These are phyloP conservation scores for Quercus phellos DNA, from an alignment of 331 rosid genomes.

Conservation along the genomic window DNA sequence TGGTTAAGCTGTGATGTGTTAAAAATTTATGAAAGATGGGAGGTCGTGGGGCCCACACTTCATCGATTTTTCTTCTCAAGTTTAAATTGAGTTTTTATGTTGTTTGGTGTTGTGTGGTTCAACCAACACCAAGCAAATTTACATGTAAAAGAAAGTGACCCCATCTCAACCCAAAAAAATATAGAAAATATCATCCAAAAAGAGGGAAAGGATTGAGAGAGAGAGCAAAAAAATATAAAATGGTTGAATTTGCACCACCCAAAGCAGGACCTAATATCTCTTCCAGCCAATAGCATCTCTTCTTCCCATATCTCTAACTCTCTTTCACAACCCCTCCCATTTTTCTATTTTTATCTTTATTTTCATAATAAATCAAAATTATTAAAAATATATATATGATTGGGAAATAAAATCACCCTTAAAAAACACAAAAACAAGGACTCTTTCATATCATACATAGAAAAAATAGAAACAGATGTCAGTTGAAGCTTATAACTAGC, in stretches of 20 bases:
- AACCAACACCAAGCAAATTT: not conserved
- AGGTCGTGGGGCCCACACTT: not conserved
- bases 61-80: not conserved
- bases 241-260: constrained; percentile 37
- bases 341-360: not conserved
- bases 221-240: not conserved
- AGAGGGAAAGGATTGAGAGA: not conserved
- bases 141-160: not conserved
- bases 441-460: not conserved
- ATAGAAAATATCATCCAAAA: not conserved
- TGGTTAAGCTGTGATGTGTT: not conserved
- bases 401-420: not conserved
- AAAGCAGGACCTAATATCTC: constrained; percentile 58
- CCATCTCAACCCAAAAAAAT: not conserved
- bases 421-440: not conserved
- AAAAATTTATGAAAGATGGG: not conserved
- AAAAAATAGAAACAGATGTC: not conserved
- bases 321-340: not conserved
- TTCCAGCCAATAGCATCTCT: constrained; percentile 58
- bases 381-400: not conserved
- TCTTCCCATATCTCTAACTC: constrained; percentile 54
- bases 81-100: not conserved
- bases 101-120: not conserved
- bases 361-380: not conserved
- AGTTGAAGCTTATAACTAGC: not conserved